Evolutionary conservation across 441 rosid genomes (phyloP).

Genomic region (Gossypium davidsonii): DNA sequence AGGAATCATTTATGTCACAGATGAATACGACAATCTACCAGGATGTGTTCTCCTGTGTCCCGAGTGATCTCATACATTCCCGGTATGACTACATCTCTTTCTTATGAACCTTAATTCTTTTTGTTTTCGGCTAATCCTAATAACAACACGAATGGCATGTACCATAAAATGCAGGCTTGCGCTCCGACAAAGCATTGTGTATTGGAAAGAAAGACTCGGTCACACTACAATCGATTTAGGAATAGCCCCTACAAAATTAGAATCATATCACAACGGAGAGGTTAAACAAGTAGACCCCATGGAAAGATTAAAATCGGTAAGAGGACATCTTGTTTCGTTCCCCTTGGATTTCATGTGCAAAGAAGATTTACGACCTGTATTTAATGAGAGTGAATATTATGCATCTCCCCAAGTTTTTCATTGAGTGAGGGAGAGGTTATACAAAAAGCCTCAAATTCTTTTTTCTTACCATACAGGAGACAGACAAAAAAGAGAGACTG

Average conservation of each 20-base stretch:
- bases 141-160: background rate
- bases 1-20: conserved; percentile 36
- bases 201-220: conserved; percentile 81
- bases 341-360: conserved; percentile 89
- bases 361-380: conserved; percentile 95
- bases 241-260: conserved; percentile 70
- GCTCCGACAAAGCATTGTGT: conserved; percentile 55
- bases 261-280: conserved; percentile 65
- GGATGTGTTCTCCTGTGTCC: conserved; percentile 89
- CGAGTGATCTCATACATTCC: conserved; percentile 84
- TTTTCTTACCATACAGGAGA: background rate
- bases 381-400: conserved; percentile 92
- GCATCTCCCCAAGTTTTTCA: conserved; percentile 91
- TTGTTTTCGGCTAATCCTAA: background rate
- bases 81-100: conserved; percentile 37
- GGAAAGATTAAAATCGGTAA: conserved; percentile 60
- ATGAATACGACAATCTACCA: conserved; percentile 79
- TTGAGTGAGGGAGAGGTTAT: conserved; percentile 22
- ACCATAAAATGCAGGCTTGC: conserved; percentile 40
- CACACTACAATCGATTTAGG: conserved; percentile 93
- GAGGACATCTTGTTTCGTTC: conserved; percentile 89
- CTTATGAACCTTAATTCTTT: background rate
- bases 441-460: background rate
- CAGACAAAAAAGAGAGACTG: background rate
- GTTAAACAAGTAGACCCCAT: conserved; percentile 46